phyloP scores from a whole-genome alignment of 192 early-diverging fungal genomes.

The Martensiomyces pterosporus region DNA sequence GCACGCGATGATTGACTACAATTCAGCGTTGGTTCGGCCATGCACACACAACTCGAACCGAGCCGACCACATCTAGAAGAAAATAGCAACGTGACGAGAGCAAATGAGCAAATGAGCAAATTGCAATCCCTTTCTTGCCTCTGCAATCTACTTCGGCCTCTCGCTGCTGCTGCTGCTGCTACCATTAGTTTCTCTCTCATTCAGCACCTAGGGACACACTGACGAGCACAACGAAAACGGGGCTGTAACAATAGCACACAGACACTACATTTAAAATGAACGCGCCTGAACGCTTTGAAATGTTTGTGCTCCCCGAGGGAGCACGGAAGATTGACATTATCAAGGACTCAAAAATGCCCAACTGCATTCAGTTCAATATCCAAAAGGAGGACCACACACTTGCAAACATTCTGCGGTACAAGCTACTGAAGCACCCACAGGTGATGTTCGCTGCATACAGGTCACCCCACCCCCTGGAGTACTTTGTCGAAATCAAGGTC shows the following conservation, averaged over 20 bases:
- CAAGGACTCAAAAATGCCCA: slow-evolving; percentile 88
- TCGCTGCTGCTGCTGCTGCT: slow-evolving; percentile 1
- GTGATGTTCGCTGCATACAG: slow-evolving; percentile 97
- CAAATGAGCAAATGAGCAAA: no score
- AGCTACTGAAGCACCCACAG: slow-evolving; percentile 84
- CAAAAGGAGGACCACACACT: slow-evolving; percentile 97
- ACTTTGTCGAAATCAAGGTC: slow-evolving; percentile 84
- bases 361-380: slow-evolving; percentile 88
- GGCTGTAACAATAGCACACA: neutral
- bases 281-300: slow-evolving; percentile 78
- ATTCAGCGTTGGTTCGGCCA: no score
- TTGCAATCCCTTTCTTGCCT: no score
- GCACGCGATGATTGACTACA: no score
- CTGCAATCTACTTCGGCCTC: no score
- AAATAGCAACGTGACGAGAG: no score
- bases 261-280: slow-evolving; percentile 56
- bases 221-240: no score
- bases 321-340: slow-evolving; percentile 73
- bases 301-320: slow-evolving; percentile 75
- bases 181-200: slow-evolving; percentile 1
- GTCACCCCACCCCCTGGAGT: slow-evolving; percentile 93
- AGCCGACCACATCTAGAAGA: no score
- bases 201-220: no score
- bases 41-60: no score
- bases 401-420: slow-evolving; percentile 88